Base-by-base conservation (phyloP, 2,329 filamentous ascomycete species). In the Neonectria coccinea region DNA sequence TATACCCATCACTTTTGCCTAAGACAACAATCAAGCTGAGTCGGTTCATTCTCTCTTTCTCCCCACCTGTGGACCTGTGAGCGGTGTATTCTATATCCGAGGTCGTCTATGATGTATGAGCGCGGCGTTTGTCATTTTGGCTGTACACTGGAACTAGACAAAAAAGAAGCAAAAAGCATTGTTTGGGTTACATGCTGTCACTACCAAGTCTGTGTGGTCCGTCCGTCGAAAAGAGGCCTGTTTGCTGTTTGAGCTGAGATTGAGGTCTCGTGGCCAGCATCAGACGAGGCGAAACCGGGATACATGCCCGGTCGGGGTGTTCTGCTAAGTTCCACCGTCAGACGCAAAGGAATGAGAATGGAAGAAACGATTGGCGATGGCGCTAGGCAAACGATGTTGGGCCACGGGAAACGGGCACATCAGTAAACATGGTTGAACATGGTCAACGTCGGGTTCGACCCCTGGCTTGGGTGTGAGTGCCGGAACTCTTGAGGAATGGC, bases 121-220 rank as follows among this genome's bases (percentile, higher is more conserved):
- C 77, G 77, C 60, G 77, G 77, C 77, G 77, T 79, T 78, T 73
- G 60, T 56, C 71, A 74, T 68, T 72, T 67, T 73, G 69, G 66
- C 52, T 69, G 64, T 68, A 72, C 66, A 66, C 65, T 65, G 75
- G 73, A 71, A 74, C 66, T 74, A 73, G 73, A 76, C 67, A 71
- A 73, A 71, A 67, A 55, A 69, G 65, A 59, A 64, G 59, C 65
- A 60, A 66, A 69, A 65, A 67, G 56, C 70, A 69, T 64, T 62
- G 58, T 59, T 66, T 67, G 47, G 58, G 61, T 62, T 57, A 55
- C 67, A 62, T 67, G 65, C 60, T 67, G 60, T 69, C 64, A 61
- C 61, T 64, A 48, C 62, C 57, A n/a, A 39, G 14, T 56, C 33
- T 66, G 66, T 59, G 63, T 59, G 36, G 52, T 51, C 59, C 60